A percentile compares a stretch with the other conserved stretches of the same genome.
These are phyloP conservation scores for Neurospora hispaniola DNA, from an alignment of 495 filamentous ascomycete species.

Conservation along the genomic window DNA sequence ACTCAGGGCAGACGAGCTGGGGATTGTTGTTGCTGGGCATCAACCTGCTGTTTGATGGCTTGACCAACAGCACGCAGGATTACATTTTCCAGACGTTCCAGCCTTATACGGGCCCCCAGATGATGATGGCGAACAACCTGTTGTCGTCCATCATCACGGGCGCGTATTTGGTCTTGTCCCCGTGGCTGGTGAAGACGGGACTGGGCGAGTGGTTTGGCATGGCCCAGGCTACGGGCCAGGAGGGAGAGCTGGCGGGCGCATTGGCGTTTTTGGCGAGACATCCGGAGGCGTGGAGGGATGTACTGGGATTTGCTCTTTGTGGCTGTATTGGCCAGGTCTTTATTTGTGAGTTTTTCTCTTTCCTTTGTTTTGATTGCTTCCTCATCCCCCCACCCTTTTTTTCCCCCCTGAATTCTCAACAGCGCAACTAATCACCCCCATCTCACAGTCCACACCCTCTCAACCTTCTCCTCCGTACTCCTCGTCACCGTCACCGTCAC, in stretches of 20 bases:
- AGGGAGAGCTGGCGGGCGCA: slow-evolving; percentile 66
- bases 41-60: slow-evolving; percentile 88
- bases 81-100: slow-evolving; percentile 76
- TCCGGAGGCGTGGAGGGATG: slow-evolving; percentile 70
- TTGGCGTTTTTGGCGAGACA: slow-evolving; percentile 66
- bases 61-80: slow-evolving; percentile 95
- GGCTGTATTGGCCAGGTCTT: slow-evolving; percentile 93
- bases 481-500: slow-evolving; percentile 96
- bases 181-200: slow-evolving; percentile 58
- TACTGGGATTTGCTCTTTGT: slow-evolving; percentile 83
- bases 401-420: too few species aligned
- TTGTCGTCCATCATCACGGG: slow-evolving; percentile 67
- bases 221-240: slow-evolving; percentile 45
- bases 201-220: slow-evolving; percentile 58
- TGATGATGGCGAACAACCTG: slow-evolving; percentile 98
- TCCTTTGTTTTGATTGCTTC: not conserved
- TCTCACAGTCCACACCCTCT: slow-evolving; percentile 69
- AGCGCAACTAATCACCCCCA: not conserved
- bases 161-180: slow-evolving; percentile 63
- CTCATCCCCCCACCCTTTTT: too few species aligned
- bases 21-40: slow-evolving; percentile 78
- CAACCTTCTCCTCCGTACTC: slow-evolving; percentile 79
- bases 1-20: slow-evolving; percentile 43
- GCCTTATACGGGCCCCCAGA: slow-evolving; percentile 81
- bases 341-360: slow-evolving; percentile 53